Evolutionary conservation across 2,329 filamentous ascomycete genomes (phyloP).

Genomic region (Zopfia rhizophila): DNA sequence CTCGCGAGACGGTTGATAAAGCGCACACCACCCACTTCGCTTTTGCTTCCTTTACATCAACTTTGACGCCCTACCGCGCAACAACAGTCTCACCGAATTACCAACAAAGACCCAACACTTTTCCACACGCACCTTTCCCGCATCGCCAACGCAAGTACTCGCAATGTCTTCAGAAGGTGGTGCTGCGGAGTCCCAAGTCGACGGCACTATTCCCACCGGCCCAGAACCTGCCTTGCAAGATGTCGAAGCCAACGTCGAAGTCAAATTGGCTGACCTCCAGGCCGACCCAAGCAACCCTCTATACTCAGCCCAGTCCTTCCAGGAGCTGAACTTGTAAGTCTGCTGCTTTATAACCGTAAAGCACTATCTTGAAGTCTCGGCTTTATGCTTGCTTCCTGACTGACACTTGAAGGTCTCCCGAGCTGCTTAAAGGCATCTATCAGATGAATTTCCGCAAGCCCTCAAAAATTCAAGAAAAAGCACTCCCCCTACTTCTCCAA

Average conservation of each 20-base stretch:
- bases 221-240: conserved; percentile 66
- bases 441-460: conserved; percentile 93
- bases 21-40: too few species aligned
- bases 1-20: too few species aligned
- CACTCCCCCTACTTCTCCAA: conserved; percentile 85
- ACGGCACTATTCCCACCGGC: conserved; percentile 58
- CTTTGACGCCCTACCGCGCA: too few species aligned
- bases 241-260: conserved; percentile 86
- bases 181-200: conserved; percentile 49
- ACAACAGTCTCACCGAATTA: not conserved
- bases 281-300: conserved; percentile 87
- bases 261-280: conserved; percentile 91
- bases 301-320: conserved; percentile 84
- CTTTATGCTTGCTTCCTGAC: too few species aligned
- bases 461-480: conserved; percentile 97
- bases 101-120: too few species aligned
- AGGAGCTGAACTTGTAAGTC: conserved; percentile 86
- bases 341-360: too few species aligned
- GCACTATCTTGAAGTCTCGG: too few species aligned
- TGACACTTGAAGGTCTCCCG: conserved; percentile 50
- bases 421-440: conserved; percentile 69
- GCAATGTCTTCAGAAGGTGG: conserved; percentile 3
- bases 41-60: too few species aligned
- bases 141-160: too few species aligned
- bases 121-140: too few species aligned